phyloP scores from a whole-genome alignment of 164 flowering plant species.

The Amborella trichopoda region DNA sequence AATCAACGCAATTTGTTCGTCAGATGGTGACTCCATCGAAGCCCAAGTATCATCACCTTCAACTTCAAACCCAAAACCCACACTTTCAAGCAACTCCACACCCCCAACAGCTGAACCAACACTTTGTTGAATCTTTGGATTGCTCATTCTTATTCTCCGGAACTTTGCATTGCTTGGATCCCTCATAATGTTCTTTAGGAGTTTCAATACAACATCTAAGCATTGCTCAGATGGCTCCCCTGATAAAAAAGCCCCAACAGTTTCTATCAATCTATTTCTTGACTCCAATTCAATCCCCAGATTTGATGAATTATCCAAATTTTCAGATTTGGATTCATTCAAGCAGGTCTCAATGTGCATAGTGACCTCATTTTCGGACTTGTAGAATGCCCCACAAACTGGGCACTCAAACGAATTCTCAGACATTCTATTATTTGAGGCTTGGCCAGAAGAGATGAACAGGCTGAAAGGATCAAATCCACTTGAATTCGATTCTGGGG shows the following conservation, averaged over 20 bases:
- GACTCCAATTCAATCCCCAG: constrained; percentile 2
- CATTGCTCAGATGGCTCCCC: constrained; percentile 54
- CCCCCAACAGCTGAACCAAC: constrained; percentile 65
- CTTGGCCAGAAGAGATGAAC: constrained; percentile 46
- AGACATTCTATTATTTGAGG: constrained; percentile 41
- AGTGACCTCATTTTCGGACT: constrained; percentile 67
- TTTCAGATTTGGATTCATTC: constrained; percentile 4
- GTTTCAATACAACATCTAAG: constrained; percentile 53
- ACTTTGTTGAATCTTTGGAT: constrained; percentile 80
- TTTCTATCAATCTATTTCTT: constrained; percentile 23
- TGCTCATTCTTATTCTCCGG: constrained; percentile 69
- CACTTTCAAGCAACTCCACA: constrained; percentile 65
- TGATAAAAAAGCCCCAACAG: constrained; percentile 46
- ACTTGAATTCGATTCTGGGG: constrained; percentile 2
- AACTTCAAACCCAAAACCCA: constrained; percentile 65
- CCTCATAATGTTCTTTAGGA: constrained; percentile 54
- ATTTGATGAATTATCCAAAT: neutral
- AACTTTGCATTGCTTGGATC: constrained; percentile 82
- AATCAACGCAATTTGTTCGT: constrained; percentile 25
- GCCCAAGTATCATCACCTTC: constrained; percentile 88
- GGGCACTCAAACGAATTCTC: constrained; percentile 66
- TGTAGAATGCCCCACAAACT: constrained; percentile 37
- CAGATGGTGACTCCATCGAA: constrained; percentile 50
- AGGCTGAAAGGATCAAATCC: constrained; percentile 75
- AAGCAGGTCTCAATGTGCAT: constrained; percentile 60